Evolutionary conservation across 2,329 filamentous ascomycete species (phyloP), one percentile per base, ranked within the genome.

Genomic region (Diplodia intermedia): DNA sequence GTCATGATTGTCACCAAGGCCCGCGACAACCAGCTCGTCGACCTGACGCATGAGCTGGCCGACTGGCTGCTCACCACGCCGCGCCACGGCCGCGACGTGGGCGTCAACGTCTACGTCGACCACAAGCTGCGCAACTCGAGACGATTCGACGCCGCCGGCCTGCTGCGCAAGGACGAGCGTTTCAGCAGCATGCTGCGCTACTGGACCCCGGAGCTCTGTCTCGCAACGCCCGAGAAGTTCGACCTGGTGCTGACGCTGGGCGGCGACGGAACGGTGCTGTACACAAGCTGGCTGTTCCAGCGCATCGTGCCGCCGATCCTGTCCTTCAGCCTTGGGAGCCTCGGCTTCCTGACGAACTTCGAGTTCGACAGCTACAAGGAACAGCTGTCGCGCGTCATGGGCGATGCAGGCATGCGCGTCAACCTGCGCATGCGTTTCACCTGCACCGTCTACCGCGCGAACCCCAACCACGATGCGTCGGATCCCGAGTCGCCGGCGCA

Each of bases 1-100:
- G 88, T 99, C 75, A 98, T 99, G 95, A 97, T 99, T 75, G 92
- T 99, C 71, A 99, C 95, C 70, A 99, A 98, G 81, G 95, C 95
- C 26, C 89, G 95, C 71, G 95, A 99, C 81, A 98, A 99, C 76
- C 89, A 92, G 73, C 86, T 99, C 18, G 94, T 99, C 40, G 88
- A 91, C 72, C 84, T 97, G 72, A 99, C 95, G 1, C 88, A 92
- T 69, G 93, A 99, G 78, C 83, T 99, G 69, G 85, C 94, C 12
- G 88, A 90, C 72, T 99, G 94, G 93, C 85, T 99, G 40, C 86
- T 99, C 69, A 87, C 86, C 70, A 97, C 93, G 2, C 93, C 95
- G 14, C 89, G 95, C 57, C 93, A 88, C 66, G 90, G 95, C 70
- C 78, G 95, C n/a, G 95, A 95, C 15, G 91, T 99, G 65, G 66